Evolutionary conservation across 805 yeast genomes (phyloP), one percentile per base, ranked within the genome.

Genomic region (Spencermartinsiella europaea): DNA sequence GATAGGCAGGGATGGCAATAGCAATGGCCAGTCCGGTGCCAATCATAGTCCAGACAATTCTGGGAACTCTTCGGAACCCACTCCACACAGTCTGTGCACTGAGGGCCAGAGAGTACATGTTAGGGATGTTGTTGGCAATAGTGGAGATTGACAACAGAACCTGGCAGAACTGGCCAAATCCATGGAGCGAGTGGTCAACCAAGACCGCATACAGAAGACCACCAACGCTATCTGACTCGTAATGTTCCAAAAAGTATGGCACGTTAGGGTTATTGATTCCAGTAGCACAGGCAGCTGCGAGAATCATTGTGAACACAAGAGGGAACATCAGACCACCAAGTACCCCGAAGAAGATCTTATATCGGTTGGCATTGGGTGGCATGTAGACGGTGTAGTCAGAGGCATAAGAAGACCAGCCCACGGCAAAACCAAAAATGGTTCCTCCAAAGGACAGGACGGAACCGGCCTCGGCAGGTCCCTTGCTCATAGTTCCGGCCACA

Each of bases 331-430:
- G 72, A 56, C 95, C 95, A 38, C 67, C 52, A 49, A 77, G 64
- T 47, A 89, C 79, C 53, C 80, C 75, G 46, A 76, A 63, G 70
- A 87, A 88, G 46, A 87, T 72, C 61, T 72, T 81, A 61, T 55
- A 53, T 38, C 78, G 70, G 65, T 75, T 76, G 53, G 82, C 79
- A 59, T 77, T 74, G 58, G 76, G 71, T 55, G 84, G 86, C 77
- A 85, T 87, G 71, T 87, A 90, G 38, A 83, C 88, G 42, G 95
- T 87, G 70, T 89, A 90, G 69, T 89, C 97, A 44, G 95, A 80
- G 21, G 96, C 93, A 58, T 82, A 87, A 16, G 96, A 82, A 47
- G 95, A 79, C 97, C 97, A 89, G 52, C 96, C 96, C 45, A 95
- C 78, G 42, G 95, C 95, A 61, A 83, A 89, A 53, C 96, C 96